These are phyloP conservation scores for Nothophaeocryptopus gaeumannii DNA, from an alignment of 2,329 filamentous ascomycete species.

Conservation along the genomic window DNA sequence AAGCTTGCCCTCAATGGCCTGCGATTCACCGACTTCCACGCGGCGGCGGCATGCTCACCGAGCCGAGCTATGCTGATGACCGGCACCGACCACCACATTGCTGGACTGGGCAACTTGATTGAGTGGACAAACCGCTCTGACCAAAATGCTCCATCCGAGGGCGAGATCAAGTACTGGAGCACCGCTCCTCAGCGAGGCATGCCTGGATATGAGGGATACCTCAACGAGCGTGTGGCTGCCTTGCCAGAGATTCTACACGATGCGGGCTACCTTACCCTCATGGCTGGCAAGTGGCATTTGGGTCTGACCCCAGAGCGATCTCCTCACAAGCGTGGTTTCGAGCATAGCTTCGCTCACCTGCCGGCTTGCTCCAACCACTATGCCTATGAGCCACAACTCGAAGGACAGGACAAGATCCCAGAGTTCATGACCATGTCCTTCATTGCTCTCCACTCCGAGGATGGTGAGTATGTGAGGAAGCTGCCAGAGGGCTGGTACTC, in stretches of 20 bases:
- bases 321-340: constrained; percentile 58
- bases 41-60: constrained; percentile 63
- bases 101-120: constrained; percentile 58
- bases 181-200: constrained; percentile 56
- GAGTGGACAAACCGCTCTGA: constrained; percentile 57
- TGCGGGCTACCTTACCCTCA: constrained; percentile 58
- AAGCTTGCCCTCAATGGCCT: constrained; percentile 48
- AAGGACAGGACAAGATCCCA: constrained; percentile 37
- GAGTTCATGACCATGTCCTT: constrained; percentile 44
- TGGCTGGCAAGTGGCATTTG: constrained; percentile 64
- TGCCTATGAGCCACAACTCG: constrained; percentile 50
- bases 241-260: constrained; percentile 59
- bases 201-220: constrained; percentile 63
- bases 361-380: constrained; percentile 61
- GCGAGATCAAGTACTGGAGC: constrained; percentile 43
- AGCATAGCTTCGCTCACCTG: constrained; percentile 58
- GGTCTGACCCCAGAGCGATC: constrained; percentile 57
- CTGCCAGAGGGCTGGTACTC: constrained; percentile 41
- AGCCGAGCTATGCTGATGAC: constrained; percentile 66
- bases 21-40: constrained; percentile 64
- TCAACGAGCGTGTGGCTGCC: constrained; percentile 59
- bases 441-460: constrained; percentile 41
- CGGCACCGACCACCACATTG: constrained; percentile 61
- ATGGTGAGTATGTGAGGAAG: constrained; percentile 40
- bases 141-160: constrained; percentile 53